Evolutionary conservation across 495 filamentous ascomycete genomes (phyloP), one percentile per base, ranked within the genome.

Genomic region (Penicillium crystallinum): DNA sequence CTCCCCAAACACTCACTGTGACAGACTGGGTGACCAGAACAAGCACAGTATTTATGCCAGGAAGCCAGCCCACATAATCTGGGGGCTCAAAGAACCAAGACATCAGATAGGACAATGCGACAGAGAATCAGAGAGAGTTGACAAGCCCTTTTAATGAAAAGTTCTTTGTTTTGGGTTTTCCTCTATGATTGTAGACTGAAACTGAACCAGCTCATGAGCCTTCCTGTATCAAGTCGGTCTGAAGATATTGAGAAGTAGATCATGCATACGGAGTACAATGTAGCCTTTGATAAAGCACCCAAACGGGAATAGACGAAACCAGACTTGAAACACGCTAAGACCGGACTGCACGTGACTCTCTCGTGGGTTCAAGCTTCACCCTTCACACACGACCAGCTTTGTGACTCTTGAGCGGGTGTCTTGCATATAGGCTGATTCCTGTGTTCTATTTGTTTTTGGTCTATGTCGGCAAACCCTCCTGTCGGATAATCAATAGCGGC

Each of bases 301-400:
- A 56, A 59, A 46, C 15, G 14, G 51, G 59, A 39, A 46, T 59
- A 38, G 54, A 36, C 47, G 51, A 37, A 60, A 29, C 49, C 15
- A 46, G 31, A 63, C 49, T 58, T 71, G 69, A 72, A 70, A 71
- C 69, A 64, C 69, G 56, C 66, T 65, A 69, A 38, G 25, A 17
- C 8, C 6, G 40, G 8, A 4, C 12, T 2, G 1, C 44, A 48
- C 46, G 46, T 48, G 46, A 48, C 22, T 18, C n/a, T 30, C 21
- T 38, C 27, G 46, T 38, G 34, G 22, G 46, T 48, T 49, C 48
- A 50, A 61, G 58, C 62, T 62, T 59, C 62, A 59, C 53, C 50
- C 36, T 50, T 50, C 48, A 42, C 48, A 48, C 42, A 43, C 40
- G 40, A 7, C 40, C 40, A 29, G 30, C 40, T 43, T 21, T 43